phyloP scores from a whole-genome alignment of 2,329 filamentous ascomycete species.

The Fusarium setosum region DNA sequence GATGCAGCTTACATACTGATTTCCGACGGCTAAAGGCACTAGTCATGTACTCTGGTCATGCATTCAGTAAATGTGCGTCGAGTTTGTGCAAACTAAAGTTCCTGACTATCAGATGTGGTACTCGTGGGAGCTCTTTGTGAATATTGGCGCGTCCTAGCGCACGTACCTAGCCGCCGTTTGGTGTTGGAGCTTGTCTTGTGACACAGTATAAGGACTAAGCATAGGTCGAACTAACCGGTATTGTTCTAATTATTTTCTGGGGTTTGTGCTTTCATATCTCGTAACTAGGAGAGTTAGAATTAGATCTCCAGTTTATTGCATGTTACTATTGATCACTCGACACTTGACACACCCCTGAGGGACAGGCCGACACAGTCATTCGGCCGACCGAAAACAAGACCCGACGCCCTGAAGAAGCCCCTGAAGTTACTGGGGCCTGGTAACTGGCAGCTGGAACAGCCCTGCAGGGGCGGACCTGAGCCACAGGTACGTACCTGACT shows the following conservation, averaged over 20 bases:
- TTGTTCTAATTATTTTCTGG: no score
- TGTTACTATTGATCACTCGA: not conserved
- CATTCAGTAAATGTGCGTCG: no score
- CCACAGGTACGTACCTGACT: not conserved
- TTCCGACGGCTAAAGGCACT: no score
- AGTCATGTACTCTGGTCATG: no score
- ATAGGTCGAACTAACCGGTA: not conserved
- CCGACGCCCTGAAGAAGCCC: slow-evolving; percentile 16
- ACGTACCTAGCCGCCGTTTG: not conserved
- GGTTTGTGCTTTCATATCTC: no score
- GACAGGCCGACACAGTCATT: slow-evolving; percentile 34
- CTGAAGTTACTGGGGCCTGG: slow-evolving; percentile 26
- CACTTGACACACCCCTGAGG: not conserved
- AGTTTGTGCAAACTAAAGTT: not conserved
- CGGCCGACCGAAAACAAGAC: slow-evolving; percentile 9
- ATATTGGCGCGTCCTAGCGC: not conserved
- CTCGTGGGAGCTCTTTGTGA: not conserved
- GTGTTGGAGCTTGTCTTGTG: not conserved
- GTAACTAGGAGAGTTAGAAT: no score
- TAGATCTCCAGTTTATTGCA: not conserved
- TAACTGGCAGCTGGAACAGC: slow-evolving; percentile 29
- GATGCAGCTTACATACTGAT: no score
- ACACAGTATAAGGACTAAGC: not conserved
- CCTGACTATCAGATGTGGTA: not conserved
- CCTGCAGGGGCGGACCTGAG: slow-evolving; percentile 32